These are phyloP conservation scores for Candida qinlingensis DNA, from an alignment of 805 yeast genomes.

Conservation along the genomic window DNA sequence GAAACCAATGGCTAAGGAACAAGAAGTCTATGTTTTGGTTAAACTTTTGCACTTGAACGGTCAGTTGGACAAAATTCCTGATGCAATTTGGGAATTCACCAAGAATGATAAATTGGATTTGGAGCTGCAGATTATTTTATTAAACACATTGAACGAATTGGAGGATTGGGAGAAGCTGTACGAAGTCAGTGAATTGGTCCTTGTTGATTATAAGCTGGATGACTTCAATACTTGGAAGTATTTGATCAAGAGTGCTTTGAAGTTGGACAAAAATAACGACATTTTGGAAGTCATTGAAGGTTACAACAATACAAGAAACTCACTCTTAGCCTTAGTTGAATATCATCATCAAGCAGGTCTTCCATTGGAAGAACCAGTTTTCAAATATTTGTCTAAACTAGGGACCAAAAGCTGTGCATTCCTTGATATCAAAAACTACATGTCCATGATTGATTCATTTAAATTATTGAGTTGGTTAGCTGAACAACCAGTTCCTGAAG, in stretches of 20 bases:
- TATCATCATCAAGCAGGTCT: slow-evolving; percentile 24
- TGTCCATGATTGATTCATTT: slow-evolving; percentile 7
- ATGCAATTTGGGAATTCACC: slow-evolving; percentile 29
- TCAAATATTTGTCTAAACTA: slow-evolving; percentile 35
- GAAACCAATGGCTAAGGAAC: slow-evolving; percentile 50
- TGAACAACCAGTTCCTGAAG: slow-evolving; percentile 15
- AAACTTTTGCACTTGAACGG: slow-evolving; percentile 38
- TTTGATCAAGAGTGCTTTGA: slow-evolving; percentile 39
- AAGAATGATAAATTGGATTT: slow-evolving; percentile 40
- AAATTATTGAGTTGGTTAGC: slow-evolving; percentile 22
- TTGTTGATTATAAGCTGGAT: slow-evolving; percentile 50
- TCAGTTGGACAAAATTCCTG: slow-evolving; percentile 32
- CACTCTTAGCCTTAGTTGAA: slow-evolving; percentile 49
- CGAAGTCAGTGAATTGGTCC: slow-evolving; percentile 33
- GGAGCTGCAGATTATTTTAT: slow-evolving; percentile 52
- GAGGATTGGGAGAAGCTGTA: slow-evolving; percentile 41
- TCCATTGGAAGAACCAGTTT: slow-evolving; percentile 24
- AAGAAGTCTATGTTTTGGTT: slow-evolving; percentile 60
- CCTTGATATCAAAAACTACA: slow-evolving; percentile 46
- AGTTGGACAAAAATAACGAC: slow-evolving; percentile 23
- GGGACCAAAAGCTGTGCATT: slow-evolving; percentile 61
- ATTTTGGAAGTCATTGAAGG: slow-evolving; percentile 30
- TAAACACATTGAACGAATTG: slow-evolving; percentile 39
- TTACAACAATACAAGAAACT: slow-evolving; percentile 45
- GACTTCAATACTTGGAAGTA: slow-evolving; percentile 75